phyloP scores from a whole-genome alignment of 371 early-diverging fungal species.

The Lichtheimia corymbifera region DNA sequence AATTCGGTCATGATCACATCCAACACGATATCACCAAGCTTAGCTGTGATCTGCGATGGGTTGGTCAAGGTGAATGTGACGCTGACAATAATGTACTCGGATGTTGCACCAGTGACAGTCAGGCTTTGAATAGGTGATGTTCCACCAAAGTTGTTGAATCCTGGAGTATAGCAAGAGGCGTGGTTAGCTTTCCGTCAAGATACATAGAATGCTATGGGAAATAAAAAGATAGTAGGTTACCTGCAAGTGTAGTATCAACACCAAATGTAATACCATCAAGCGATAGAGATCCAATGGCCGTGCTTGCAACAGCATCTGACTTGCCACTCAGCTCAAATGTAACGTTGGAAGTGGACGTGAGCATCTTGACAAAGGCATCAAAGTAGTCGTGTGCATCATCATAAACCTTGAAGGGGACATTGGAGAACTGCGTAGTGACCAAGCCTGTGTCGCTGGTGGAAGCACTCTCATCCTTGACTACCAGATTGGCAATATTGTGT shows the following conservation, averaged over 20 bases:
- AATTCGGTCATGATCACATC: slow-evolving; percentile 22
- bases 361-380: slow-evolving; percentile 42
- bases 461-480: slow-evolving; percentile 45
- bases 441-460: slow-evolving; percentile 35
- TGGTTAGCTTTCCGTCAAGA: not conserved
- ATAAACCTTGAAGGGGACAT: slow-evolving; percentile 45
- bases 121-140: slow-evolving; percentile 40
- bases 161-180: slow-evolving; percentile 1
- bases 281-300: slow-evolving; percentile 46
- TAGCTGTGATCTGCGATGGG: slow-evolving; percentile 52
- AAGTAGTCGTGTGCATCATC: slow-evolving; percentile 30
- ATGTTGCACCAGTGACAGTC: slow-evolving; percentile 44
- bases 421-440: slow-evolving; percentile 35
- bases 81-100: slow-evolving; percentile 38
- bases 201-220: not conserved
- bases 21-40: slow-evolving; percentile 41
- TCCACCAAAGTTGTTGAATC: slow-evolving; percentile 41
- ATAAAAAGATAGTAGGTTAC: slow-evolving; percentile 27
- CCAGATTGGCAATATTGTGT: slow-evolving; percentile 41
- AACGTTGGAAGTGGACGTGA: slow-evolving; percentile 34
- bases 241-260: slow-evolving; percentile 42
- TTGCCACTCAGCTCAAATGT: slow-evolving; percentile 47
- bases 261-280: slow-evolving; percentile 43
- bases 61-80: slow-evolving; percentile 47
- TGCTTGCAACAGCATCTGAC: slow-evolving; percentile 45